These are phyloP conservation scores for Xylaria grammica DNA, from an alignment of 495 filamentous ascomycete genomes.

Conservation along the genomic window DNA sequence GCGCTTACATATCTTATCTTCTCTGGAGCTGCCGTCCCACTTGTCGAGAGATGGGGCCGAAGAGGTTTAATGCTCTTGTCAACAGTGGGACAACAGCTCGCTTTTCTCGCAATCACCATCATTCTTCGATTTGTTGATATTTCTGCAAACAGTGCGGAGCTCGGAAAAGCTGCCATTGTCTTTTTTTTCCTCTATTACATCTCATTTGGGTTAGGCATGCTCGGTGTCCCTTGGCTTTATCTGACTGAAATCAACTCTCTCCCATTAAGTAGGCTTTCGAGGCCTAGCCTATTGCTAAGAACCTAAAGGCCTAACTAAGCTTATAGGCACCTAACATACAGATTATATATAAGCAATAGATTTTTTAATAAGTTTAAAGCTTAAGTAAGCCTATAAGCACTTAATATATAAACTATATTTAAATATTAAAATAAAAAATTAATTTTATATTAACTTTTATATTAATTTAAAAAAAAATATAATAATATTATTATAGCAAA, in stretches of 20 bases:
- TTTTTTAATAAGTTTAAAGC: too few species aligned
- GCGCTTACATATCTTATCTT: slow-evolving; percentile 42
- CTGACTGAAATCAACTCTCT: slow-evolving; percentile 67
- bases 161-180: slow-evolving; percentile 48
- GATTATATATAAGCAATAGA: too few species aligned
- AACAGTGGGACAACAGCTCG: slow-evolving; percentile 54
- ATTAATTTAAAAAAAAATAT: too few species aligned
- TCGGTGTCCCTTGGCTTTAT: slow-evolving; percentile 66
- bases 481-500: too few species aligned
- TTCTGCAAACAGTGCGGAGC: slow-evolving; percentile 31
- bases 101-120: slow-evolving; percentile 61
- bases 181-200: slow-evolving; percentile 59
- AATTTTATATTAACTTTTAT: too few species aligned
- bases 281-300: too few species aligned
- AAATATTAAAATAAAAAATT: too few species aligned
- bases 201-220: slow-evolving; percentile 61
- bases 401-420: too few species aligned
- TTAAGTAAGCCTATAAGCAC: too few species aligned
- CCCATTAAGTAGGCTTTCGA: too few species aligned
- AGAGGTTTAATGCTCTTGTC: slow-evolving; percentile 63
- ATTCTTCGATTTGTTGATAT: slow-evolving; percentile 50
- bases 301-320: too few species aligned
- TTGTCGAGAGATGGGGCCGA: slow-evolving; percentile 57
- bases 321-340: too few species aligned
- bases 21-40: slow-evolving; percentile 53